phyloP scores from a whole-genome alignment of 176 grass and related monocot genomes.

The Guadua angustifolia region DNA sequence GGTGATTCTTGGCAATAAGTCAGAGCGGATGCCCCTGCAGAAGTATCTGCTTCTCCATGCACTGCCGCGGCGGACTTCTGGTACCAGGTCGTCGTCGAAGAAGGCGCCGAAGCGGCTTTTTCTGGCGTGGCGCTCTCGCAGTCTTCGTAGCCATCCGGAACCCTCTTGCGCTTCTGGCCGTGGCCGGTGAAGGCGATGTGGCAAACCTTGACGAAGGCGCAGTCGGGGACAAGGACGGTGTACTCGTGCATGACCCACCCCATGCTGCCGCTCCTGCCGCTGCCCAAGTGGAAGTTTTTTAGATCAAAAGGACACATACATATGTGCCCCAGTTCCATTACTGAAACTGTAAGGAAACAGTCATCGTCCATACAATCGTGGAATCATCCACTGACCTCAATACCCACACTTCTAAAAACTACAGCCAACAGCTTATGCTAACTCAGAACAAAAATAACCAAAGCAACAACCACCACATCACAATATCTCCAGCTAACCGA shows the following conservation, averaged over 20 bases:
- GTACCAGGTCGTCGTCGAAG: background rate
- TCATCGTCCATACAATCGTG: too few relatives aligned
- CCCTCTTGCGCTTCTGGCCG: slow-evolving; percentile 25
- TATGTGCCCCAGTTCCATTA: too few relatives aligned
- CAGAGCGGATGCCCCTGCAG: too few relatives aligned
- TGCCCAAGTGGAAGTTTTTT: background rate
- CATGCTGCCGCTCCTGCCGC: slow-evolving; percentile 1
- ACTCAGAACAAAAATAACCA: too few relatives aligned
- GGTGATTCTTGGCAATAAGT: too few relatives aligned
- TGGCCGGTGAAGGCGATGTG: slow-evolving; percentile 35
- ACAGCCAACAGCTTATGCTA: too few relatives aligned
- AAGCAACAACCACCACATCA: too few relatives aligned
- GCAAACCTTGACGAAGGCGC: slow-evolving; percentile 4
- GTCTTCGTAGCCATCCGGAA: background rate
- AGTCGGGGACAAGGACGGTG: background rate
- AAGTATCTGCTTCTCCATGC: background rate
- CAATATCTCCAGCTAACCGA: too few relatives aligned
- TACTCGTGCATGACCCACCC: slow-evolving; percentile 52
- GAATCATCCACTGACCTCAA: too few relatives aligned
- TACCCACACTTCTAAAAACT: too few relatives aligned
- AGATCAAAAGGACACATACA: too few relatives aligned
- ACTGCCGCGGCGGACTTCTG: background rate
- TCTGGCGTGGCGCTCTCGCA: background rate
- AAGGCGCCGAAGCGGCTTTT: background rate
- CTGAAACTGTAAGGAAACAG: too few relatives aligned